Conservation (phyloP, 2,329 filamentous ascomycete genomes). For the Pseudofabraea citricarpa region DNA sequence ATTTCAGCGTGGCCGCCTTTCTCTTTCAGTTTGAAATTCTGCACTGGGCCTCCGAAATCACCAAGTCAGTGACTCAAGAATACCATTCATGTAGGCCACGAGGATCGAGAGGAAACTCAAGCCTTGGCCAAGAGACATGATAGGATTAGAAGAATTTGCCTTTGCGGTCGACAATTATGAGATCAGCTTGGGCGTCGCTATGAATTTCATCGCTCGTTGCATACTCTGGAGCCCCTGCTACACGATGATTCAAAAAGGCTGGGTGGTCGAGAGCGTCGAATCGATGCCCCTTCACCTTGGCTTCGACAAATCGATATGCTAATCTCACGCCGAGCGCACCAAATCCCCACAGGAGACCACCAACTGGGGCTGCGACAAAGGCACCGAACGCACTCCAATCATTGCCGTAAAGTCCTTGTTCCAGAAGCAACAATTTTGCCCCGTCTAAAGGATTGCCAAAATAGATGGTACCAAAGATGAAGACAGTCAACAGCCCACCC, state of each 20-base stretch:
- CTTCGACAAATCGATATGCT: constrained; percentile 48
- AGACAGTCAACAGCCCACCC: constrained; percentile 73
- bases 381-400: constrained; percentile 83
- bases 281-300: constrained; percentile 51
- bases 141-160: constrained; percentile 28
- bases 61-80: too few relatives aligned
- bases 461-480: constrained; percentile 76
- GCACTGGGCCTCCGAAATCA: too few relatives aligned
- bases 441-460: constrained; percentile 62
- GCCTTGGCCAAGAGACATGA: too few relatives aligned
- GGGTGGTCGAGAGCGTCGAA: constrained; percentile 66
- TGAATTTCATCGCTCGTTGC: constrained; percentile 16
- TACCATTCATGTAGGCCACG: too few relatives aligned
- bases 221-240: constrained; percentile 25
- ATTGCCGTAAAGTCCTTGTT: constrained; percentile 67
- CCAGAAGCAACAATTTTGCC: constrained; percentile 63
- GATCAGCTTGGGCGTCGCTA: constrained; percentile 11
- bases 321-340: constrained; percentile 58
- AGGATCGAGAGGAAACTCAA: too few relatives aligned
- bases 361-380: constrained; percentile 74
- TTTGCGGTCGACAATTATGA: constrained; percentile 24
- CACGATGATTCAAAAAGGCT: constrained; percentile 14
- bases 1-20: too few relatives aligned
- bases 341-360: constrained; percentile 67
- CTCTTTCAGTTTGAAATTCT: too few relatives aligned